Percentiles rank a stretch among this genome's conserved stretches.
These are phyloP conservation scores for Xerocomellus intermedius DNA, from an alignment of 768 basidiomycete species.

Conservation along the genomic window DNA sequence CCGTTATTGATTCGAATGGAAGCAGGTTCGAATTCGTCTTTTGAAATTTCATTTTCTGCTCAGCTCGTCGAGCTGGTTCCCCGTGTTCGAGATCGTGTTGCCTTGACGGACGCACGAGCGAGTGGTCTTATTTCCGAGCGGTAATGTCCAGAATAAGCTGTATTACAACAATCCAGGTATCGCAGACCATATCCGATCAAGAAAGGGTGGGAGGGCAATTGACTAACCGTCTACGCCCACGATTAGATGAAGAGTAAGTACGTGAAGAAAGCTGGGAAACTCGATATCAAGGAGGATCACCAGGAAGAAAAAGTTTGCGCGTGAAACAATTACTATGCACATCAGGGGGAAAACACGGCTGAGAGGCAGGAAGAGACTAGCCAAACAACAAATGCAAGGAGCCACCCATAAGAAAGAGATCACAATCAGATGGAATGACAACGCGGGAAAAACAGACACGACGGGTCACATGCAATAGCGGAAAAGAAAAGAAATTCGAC, in stretches of 20 bases:
- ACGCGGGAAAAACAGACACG: slow-evolving; percentile 7
- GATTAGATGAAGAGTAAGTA: slow-evolving; percentile 31
- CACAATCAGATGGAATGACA: slow-evolving; percentile 7
- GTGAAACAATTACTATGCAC: slow-evolving; percentile 23
- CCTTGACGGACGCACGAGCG: not conserved
- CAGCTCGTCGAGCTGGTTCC: not conserved
- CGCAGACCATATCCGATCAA: slow-evolving; percentile 34
- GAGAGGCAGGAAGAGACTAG: slow-evolving; percentile 7
- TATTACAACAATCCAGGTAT: slow-evolving; percentile 40
- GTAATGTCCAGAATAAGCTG: slow-evolving; percentile 30
- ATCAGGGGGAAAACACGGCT: slow-evolving; percentile 8
- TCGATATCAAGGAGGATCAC: slow-evolving; percentile 15
- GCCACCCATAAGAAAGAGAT: slow-evolving; percentile 16
- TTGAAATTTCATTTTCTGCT: slow-evolving; percentile 13
- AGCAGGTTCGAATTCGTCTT: slow-evolving; percentile 6
- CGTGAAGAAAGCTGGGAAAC: slow-evolving; percentile 9
- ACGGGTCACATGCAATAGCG: slow-evolving; percentile 15
- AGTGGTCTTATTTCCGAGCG: slow-evolving; percentile 15
- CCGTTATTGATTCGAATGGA: slow-evolving; percentile 16
- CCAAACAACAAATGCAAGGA: slow-evolving; percentile 23
- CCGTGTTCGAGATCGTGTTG: not conserved
- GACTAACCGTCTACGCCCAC: slow-evolving; percentile 16
- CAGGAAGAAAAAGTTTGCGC: not conserved
- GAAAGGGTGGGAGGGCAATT: slow-evolving; percentile 12
- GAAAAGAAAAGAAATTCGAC: slow-evolving; percentile 7